phyloP scores from a whole-genome alignment of 2,329 filamentous ascomycete genomes.

The Penicillium sclerotiorum region DNA sequence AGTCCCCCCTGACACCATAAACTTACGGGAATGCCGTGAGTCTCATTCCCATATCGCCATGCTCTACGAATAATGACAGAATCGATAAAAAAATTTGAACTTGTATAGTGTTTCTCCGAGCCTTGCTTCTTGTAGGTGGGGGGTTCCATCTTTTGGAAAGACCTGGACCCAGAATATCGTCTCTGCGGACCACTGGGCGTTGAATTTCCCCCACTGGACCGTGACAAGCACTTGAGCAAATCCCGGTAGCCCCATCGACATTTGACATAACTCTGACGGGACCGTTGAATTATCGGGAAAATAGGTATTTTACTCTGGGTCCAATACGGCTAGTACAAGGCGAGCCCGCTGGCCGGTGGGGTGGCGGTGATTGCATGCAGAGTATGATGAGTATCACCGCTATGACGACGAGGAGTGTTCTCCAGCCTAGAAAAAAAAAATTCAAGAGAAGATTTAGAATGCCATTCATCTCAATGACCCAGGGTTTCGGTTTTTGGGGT shows the following conservation, averaged over 20 bases:
- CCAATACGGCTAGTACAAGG: neutral
- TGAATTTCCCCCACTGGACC: slow-evolving; percentile 14
- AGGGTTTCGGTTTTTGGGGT: neutral
- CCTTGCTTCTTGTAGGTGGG: neutral
- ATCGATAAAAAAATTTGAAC: neutral
- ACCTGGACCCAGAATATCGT: slow-evolving; percentile 4
- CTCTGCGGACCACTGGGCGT: neutral
- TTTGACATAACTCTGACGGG: neutral
- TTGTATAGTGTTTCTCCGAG: neutral
- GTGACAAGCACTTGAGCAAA: too few relatives aligned
- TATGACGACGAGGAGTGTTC: too few relatives aligned
- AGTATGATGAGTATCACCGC: too few relatives aligned
- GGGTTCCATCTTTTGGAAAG: neutral
- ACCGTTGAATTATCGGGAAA: neutral
- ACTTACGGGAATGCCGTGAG: too few relatives aligned
- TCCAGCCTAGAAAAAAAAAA: too few relatives aligned
- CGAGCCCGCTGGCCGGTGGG: too few relatives aligned
- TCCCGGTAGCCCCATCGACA: neutral
- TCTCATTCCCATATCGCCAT: neutral
- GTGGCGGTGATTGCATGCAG: too few relatives aligned
- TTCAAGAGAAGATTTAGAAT: neutral
- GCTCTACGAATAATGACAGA: neutral
- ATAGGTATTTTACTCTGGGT: neutral
- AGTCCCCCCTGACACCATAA: too few relatives aligned
- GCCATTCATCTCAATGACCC: neutral